Conservation (phyloP, 140 eudicot genomes). For the Bidens hawaiensis region DNA sequence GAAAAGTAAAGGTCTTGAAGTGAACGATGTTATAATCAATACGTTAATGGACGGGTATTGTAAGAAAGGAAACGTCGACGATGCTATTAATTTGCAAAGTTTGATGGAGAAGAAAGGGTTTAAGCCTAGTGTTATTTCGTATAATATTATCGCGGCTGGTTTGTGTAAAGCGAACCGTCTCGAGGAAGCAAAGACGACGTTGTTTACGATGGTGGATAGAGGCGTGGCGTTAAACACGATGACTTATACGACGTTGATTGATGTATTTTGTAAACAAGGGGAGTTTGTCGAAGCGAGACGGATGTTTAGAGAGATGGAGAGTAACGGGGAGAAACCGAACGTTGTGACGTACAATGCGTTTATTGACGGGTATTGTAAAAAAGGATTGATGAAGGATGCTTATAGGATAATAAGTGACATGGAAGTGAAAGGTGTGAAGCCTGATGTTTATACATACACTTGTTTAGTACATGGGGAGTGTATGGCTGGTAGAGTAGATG, state of each 20-base stretch:
- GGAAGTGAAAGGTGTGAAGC: constrained; percentile 54
- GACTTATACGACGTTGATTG: constrained; percentile 54
- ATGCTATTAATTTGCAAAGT: constrained; percentile 49
- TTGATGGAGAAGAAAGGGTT: constrained; percentile 71
- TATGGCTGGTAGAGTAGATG: constrained; percentile 59
- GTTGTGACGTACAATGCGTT: constrained; percentile 59
- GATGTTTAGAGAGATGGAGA: constrained; percentile 43
- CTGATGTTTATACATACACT: constrained; percentile 69
- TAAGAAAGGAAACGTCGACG: constrained; percentile 58
- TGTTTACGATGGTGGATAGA: constrained; percentile 58
- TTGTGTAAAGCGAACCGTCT: constrained; percentile 41
- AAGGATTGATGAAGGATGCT: constrained; percentile 60
- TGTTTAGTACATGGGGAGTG: constrained; percentile 82
- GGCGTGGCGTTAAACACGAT: constrained; percentile 44
- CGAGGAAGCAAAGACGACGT: constrained; percentile 61
- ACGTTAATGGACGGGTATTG: constrained; percentile 76
- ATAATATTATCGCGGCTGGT: constrained; percentile 53
- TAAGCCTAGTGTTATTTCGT: constrained; percentile 40
- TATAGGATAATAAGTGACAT: constrained; percentile 41
- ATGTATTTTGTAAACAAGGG: constrained; percentile 66
- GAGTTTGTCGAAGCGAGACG: constrained; percentile 54
- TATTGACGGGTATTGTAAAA: constrained; percentile 70
- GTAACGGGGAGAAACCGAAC: constrained; percentile 47
- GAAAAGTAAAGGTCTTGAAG: constrained; percentile 63
- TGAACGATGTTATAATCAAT: constrained; percentile 50